These are phyloP conservation scores for Omphalea diandra DNA, from an alignment of 441 rosid species.

Conservation along the genomic window DNA sequence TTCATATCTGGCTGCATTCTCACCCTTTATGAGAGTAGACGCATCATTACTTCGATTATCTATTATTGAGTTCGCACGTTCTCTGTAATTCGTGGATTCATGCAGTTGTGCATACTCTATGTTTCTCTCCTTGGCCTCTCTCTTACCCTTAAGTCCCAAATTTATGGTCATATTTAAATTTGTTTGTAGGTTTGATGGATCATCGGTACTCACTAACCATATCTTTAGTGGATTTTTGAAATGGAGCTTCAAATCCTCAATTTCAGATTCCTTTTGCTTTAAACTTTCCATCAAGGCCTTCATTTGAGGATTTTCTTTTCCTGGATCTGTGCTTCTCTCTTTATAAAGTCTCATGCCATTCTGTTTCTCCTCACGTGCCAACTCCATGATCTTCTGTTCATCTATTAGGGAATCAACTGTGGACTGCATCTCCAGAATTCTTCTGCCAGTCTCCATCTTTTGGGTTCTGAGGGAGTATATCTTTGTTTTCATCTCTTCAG, in stretches of 20 bases:
- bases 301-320: slow-evolving; percentile 24
- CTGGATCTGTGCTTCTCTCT: slow-evolving; percentile 20
- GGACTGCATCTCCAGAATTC: slow-evolving; percentile 51
- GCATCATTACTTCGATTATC: slow-evolving; percentile 4
- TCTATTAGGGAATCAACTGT: slow-evolving; percentile 55
- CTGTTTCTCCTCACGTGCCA: slow-evolving; percentile 45
- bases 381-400: slow-evolving; percentile 43
- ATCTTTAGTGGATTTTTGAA: slow-evolving; percentile 27
- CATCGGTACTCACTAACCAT: slow-evolving; percentile 32
- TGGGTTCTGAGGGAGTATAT: slow-evolving; percentile 39
- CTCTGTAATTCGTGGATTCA: slow-evolving; percentile 9
- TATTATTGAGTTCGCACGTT: slow-evolving; percentile 1
- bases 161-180: slow-evolving; percentile 22
- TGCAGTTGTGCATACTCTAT: slow-evolving; percentile 2
- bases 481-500: slow-evolving; percentile 47
- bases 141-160: slow-evolving; percentile 8
- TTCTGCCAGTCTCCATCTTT: slow-evolving; percentile 49
- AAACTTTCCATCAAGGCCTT: slow-evolving; percentile 35
- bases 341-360: slow-evolving; percentile 39
- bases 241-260: slow-evolving; percentile 45
- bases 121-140: background rate
- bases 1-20: slow-evolving; percentile 1
- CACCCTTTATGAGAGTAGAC: slow-evolving; percentile 2
- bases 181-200: slow-evolving; percentile 23
- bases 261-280: slow-evolving; percentile 51